phyloP scores from a whole-genome alignment of 1,284 basidiomycete genomes.

The Albatrellus sp. region DNA sequence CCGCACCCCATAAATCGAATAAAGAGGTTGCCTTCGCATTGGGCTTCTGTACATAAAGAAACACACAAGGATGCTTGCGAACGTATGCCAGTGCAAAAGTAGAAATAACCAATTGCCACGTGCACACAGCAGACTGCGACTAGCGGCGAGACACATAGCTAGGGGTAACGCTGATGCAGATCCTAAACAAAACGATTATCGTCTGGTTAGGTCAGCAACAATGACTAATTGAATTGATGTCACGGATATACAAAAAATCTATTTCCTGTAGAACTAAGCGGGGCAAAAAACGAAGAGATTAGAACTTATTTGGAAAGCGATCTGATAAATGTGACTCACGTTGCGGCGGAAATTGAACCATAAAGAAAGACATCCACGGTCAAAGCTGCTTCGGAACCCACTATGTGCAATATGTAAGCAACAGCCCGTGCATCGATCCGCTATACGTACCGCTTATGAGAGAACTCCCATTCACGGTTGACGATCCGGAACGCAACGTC shows the following conservation, averaged over 20 bases:
- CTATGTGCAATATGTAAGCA: slow-evolving; percentile 24
- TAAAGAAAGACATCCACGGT: slow-evolving; percentile 72
- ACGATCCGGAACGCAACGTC: slow-evolving; percentile 98
- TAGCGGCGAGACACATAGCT: neutral
- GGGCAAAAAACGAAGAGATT: slow-evolving; percentile 5
- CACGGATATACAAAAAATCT: slow-evolving; percentile 10
- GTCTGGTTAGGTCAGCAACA: no score
- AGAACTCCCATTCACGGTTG: slow-evolving; percentile 96
- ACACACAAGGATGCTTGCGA: no score
- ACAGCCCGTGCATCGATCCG: slow-evolving; percentile 1
- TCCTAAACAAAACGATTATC: no score
- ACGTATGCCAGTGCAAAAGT: no score
- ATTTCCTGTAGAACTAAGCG: slow-evolving; percentile 61
- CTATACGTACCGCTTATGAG: slow-evolving; percentile 70
- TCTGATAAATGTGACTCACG: slow-evolving; percentile 30
- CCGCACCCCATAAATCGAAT: no score
- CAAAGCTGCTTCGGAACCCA: slow-evolving; percentile 77
- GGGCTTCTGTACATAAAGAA: no score
- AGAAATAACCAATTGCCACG: no score
- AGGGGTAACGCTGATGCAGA: no score
- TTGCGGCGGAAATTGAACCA: slow-evolving; percentile 86
- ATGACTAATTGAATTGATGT: no score
- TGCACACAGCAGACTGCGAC: neutral
- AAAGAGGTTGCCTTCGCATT: no score
- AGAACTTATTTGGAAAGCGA: neutral